Base-by-base conservation (phyloP, 768 basidiomycete genomes). In the Calocera viscosa region DNA sequence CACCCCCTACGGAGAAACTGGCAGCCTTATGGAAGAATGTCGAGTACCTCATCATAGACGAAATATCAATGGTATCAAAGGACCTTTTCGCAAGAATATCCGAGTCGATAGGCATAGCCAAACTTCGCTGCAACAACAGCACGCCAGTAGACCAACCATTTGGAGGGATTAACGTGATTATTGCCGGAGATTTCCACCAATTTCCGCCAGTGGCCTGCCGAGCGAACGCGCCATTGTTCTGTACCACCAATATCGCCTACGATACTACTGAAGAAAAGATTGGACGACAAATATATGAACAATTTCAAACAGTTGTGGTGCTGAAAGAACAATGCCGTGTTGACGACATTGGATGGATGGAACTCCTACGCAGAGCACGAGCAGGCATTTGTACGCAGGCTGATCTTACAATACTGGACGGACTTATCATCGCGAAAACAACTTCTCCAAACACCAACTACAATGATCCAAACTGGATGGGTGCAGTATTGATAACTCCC, bases 141-240 rank as follows among this genome's bases (percentile, higher is more conserved):
- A 24, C 43, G 24, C 43, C 24, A 7, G 2, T 8, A 2, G 34
- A 35, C 7, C 30, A 3, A 2, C 26, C 34, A 47, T 28, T 47
- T 53, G 24, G 65, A 14, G 77, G 79, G 0, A 71, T 80, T 66
- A 78, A 77, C 65, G 71, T 82, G 1, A 77, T 81, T 1, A 24
- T 81, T 2, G 70, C 72, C n/a, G 81, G 81, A 0, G 79, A 81
- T 60, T 75, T 80, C 16, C 79, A 82, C 65, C 81, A 81, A 69
- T 81, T 82, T 68, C 80, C 79, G 1, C 80, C 79, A 0, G 79
- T 82, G 0, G 71, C 65, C 1, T 5, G 43, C 43, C 16, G 19
- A 47, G 43, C 43, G 19, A 47, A 47, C 43, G 7, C 43, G 19
- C 16, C 43, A 47, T 19, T 47, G 19, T 47, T 8, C 19, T 8